Evolutionary conservation across 305 asterid species (phyloP).

Genomic region (Rubia tinctorum): DNA sequence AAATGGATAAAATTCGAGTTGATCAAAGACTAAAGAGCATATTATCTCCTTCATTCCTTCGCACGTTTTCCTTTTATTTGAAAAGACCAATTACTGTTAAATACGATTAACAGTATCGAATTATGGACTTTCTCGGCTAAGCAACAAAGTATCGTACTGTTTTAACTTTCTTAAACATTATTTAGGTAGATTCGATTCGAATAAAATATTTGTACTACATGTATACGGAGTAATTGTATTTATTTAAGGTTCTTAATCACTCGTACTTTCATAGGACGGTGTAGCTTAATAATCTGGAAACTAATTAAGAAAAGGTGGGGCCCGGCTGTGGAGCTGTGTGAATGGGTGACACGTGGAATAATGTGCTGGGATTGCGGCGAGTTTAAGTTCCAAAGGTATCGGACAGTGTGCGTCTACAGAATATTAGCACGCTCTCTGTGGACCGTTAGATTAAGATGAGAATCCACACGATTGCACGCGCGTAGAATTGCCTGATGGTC

Average conservation of each 20-base stretch:
- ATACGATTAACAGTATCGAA: neutral
- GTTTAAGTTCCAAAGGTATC: conserved; percentile 49
- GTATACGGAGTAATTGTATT: too few species aligned
- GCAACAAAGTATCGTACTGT: too few species aligned
- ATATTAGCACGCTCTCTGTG: conserved; percentile 10
- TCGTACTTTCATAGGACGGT: neutral
- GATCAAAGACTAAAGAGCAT: too few species aligned
- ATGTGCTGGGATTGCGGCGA: conserved; percentile 52
- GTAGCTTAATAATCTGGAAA: neutral
- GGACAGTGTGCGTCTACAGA: conserved; percentile 21
- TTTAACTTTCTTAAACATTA: too few species aligned
- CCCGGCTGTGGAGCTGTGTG: neutral
- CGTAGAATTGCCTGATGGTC: conserved; percentile 19
- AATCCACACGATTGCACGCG: conserved; percentile 41
- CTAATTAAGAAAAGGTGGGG: neutral
- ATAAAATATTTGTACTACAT: too few species aligned
- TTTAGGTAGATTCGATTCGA: too few species aligned
- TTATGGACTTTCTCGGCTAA: neutral
- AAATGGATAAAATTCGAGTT: too few species aligned
- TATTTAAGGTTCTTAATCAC: neutral
- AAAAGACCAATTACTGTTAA: neutral
- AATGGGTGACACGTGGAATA: conserved; percentile 38
- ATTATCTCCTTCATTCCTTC: neutral
- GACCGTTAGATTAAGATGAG: conserved; percentile 34
- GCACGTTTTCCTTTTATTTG: neutral